Conservation (phyloP, 2,329 filamentous ascomycete species). For the Lasiodiplodia gonubiensis region DNA sequence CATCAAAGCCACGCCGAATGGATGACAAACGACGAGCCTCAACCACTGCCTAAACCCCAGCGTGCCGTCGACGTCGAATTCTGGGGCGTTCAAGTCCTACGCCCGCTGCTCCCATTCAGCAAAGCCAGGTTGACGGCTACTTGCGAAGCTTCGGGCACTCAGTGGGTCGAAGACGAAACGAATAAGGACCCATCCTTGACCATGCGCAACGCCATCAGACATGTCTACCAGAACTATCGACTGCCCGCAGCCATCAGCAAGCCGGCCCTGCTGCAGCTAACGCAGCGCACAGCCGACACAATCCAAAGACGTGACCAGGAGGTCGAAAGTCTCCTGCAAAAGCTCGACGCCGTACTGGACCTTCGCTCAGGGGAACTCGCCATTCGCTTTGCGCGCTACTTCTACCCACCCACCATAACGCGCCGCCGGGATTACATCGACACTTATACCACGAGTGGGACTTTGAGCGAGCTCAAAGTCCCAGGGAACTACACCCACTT, state of each 20-base stretch:
- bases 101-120: constrained; percentile 72
- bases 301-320: constrained; percentile 58
- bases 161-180: constrained; percentile 85
- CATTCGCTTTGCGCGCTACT: constrained; percentile 39
- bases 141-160: constrained; percentile 69
- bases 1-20: constrained; percentile 50
- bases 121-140: constrained; percentile 78
- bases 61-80: constrained; percentile 56
- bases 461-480: too few relatives aligned
- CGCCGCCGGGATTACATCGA: too few relatives aligned
- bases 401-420: constrained; percentile 30
- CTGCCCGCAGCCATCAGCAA: constrained; percentile 75
- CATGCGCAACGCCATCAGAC: constrained; percentile 77
- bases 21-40: constrained; percentile 35
- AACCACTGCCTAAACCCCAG: constrained; percentile 38
- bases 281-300: constrained; percentile 57
- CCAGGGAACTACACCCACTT: constrained; percentile 23
- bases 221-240: constrained; percentile 62
- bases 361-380: constrained; percentile 43
- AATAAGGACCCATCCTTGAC: constrained; percentile 81
- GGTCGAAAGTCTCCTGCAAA: constrained; percentile 61
- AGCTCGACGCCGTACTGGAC: constrained; percentile 50
- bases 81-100: constrained; percentile 69
- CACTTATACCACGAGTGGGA: too few relatives aligned
- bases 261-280: constrained; percentile 61